A percentile compares a stretch with the other conserved stretches of the same genome.
phyloP scores from a whole-genome alignment of 805 yeast genomes.

The Maudiozyma barnettii region DNA sequence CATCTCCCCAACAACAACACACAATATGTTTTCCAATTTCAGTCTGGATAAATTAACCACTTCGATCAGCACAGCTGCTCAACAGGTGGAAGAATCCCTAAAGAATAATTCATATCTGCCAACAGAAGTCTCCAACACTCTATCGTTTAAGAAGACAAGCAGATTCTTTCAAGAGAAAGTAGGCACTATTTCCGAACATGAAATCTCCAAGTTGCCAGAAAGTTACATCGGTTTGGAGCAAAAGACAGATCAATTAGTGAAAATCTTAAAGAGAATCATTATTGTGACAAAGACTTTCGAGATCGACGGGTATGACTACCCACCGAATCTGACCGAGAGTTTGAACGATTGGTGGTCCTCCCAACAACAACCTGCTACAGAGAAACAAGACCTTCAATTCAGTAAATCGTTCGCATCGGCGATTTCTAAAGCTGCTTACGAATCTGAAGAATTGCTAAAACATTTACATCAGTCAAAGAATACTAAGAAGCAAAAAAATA shows the following conservation, averaged over 20 bases:
- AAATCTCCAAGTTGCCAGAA: conserved; percentile 62
- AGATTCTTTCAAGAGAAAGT: conserved; percentile 46
- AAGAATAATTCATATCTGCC: conserved; percentile 21
- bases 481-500: background rate
- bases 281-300: conserved; percentile 53
- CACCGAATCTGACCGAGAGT: conserved; percentile 67
- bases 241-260: conserved; percentile 54
- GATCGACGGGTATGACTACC: conserved; percentile 71
- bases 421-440: conserved; percentile 45
- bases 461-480: conserved; percentile 2
- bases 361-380: conserved; percentile 1
- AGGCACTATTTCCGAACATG: conserved; percentile 45
- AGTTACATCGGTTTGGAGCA: conserved; percentile 62
- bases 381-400: conserved; percentile 15
- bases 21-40: conserved; percentile 15
- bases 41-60: conserved; percentile 25
- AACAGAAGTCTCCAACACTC: conserved; percentile 24
- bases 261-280: conserved; percentile 45
- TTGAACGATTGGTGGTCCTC: conserved; percentile 43
- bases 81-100: conserved; percentile 24
- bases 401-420: conserved; percentile 74
- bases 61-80: conserved; percentile 25
- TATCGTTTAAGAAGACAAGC: conserved; percentile 22
- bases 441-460: conserved; percentile 38
- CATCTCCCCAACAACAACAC: no score